Conservation (phyloP, 495 filamentous ascomycete species). For the Aspergillus baeticus region DNA sequence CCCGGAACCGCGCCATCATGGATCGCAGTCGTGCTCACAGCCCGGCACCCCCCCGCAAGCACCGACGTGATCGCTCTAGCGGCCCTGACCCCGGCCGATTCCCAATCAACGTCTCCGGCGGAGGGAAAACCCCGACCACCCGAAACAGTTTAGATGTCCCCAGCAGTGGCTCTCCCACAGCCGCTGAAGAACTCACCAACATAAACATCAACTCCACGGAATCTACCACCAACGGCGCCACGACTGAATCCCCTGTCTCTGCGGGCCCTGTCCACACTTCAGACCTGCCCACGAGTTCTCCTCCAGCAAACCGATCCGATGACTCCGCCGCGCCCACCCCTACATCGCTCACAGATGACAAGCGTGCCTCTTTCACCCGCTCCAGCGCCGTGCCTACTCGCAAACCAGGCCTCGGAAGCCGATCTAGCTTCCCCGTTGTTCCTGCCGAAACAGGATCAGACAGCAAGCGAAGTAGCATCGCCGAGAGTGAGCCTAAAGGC, state of each 20-base stretch:
- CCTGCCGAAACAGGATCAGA: conserved; percentile 33
- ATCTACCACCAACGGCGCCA: conserved; percentile 35
- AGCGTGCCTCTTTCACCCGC: conserved; percentile 47
- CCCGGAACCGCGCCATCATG: conserved; percentile 80
- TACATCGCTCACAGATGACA: conserved; percentile 35
- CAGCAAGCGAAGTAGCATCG: conserved; percentile 47
- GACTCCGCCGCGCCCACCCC: conserved; percentile 41
- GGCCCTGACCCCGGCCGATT: conserved; percentile 78
- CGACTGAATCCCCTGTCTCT: conserved; percentile 35
- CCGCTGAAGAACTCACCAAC: conserved; percentile 26
- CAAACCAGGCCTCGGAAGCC: conserved; percentile 43
- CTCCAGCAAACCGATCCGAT: conserved; percentile 34
- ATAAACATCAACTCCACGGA: conserved; percentile 31
- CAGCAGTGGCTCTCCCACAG: conserved; percentile 29
- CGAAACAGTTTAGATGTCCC: conserved; percentile 67
- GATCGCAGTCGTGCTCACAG: conserved; percentile 69
- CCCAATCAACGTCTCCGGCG: conserved; percentile 68
- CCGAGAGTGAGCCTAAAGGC: conserved; percentile 53
- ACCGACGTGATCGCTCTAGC: conserved; percentile 77
- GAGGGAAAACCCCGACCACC: conserved; percentile 41
- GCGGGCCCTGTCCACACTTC: conserved; percentile 30
- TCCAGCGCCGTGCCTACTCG: conserved; percentile 32
- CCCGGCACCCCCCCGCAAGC: conserved; percentile 63
- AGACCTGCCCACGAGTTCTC: conserved; percentile 27
- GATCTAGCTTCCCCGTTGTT: conserved; percentile 39